phyloP scores from a whole-genome alignment of 2,329 filamentous ascomycete species.

The Ophiostoma sp. region DNA sequence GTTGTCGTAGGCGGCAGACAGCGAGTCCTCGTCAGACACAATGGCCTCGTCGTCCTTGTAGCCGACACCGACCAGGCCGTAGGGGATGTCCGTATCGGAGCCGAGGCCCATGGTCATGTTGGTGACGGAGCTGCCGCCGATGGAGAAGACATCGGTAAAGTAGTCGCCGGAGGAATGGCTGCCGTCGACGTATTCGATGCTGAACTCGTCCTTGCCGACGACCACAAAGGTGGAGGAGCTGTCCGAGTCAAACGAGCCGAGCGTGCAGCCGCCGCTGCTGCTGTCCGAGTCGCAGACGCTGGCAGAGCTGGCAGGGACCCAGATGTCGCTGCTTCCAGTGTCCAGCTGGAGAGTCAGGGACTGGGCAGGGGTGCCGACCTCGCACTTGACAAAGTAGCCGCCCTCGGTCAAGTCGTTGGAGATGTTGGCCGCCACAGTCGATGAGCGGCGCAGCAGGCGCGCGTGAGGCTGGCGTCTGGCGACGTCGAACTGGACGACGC shows the following conservation, averaged over 20 bases:
- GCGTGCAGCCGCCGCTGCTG: conserved; percentile 28
- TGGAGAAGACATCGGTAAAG: conserved; percentile 51
- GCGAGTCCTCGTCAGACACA: conserved; percentile 31
- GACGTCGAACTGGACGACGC: conserved; percentile 47
- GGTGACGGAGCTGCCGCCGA: conserved; percentile 47
- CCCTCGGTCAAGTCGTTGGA: conserved; percentile 43
- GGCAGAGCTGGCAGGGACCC: conserved; percentile 46
- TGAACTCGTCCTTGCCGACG: conserved; percentile 43
- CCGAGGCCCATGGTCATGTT: conserved; percentile 58
- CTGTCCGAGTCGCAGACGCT: conserved; percentile 37
- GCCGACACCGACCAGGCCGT: conserved; percentile 57
- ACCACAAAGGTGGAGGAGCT: conserved; percentile 45
- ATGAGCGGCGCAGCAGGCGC: conserved; percentile 37
- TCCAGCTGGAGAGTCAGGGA: conserved; percentile 55
- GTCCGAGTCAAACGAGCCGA: conserved; percentile 36
- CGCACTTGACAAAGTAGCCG: conserved; percentile 53
- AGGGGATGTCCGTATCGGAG: conserved; percentile 47
- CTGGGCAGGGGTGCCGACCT: conserved; percentile 54
- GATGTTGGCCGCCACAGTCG: conserved; percentile 39
- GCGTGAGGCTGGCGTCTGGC: conserved; percentile 35
- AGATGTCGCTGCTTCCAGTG: conserved; percentile 61
- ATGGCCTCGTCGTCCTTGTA: conserved; percentile 53
- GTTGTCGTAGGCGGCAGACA: conserved; percentile 45
- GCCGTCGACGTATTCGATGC: conserved; percentile 58
- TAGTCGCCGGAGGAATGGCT: conserved; percentile 55